Base-by-base conservation (phyloP, 352 stramenopile genomes). In the Pythium diclinum region DNA sequence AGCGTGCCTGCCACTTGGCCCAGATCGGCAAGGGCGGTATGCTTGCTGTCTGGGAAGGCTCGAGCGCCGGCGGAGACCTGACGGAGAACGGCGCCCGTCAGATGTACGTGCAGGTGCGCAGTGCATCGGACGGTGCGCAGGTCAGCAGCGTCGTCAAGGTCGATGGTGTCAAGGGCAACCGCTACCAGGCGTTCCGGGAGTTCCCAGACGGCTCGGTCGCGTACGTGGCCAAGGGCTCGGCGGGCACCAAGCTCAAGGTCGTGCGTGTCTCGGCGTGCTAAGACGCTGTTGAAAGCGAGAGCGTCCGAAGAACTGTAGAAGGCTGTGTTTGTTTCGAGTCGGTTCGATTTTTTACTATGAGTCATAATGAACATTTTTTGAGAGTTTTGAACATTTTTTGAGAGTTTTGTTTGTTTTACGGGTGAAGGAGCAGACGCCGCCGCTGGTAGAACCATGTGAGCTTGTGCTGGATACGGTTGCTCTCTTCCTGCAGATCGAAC, bases 101-200 rank as follows among this genome's bases (percentile, higher is more conserved):
- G 21, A 76, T 85, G 52, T 85, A 83, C 70, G 68, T 79, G 21
- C 80, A 89, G 61, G 73, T 85, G 19, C 68, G 73, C n/a, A 73
- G 80, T 46, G 59, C 78, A 17, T 70, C 60, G 10, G 71, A 77
- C 19, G 77, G 77, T 49, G 57, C 71, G 19, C 47, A 73, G 25
- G 74, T 87, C 61, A 84, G 80, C 56, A 64, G 73, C 1, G 77
- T 76, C 19, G 70, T 79, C 36, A 77, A 71, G 19, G 71, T 88
- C 17, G 76, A 76, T 47, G 65, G 65, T 10, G 71, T 87, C 49
- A 63, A 76, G 53, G 80, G 80, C 61, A 89, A 89, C 65, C 73
- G 78, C 11, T 89, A 86, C 73, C 78, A 87, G 69, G 80, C 76
- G 34, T 69, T 89, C 58, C 83, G 78, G 52, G 62, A 58, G 34